phyloP scores from a whole-genome alignment of 495 filamentous ascomycete genomes.

The Aspergillus haitiensis region DNA sequence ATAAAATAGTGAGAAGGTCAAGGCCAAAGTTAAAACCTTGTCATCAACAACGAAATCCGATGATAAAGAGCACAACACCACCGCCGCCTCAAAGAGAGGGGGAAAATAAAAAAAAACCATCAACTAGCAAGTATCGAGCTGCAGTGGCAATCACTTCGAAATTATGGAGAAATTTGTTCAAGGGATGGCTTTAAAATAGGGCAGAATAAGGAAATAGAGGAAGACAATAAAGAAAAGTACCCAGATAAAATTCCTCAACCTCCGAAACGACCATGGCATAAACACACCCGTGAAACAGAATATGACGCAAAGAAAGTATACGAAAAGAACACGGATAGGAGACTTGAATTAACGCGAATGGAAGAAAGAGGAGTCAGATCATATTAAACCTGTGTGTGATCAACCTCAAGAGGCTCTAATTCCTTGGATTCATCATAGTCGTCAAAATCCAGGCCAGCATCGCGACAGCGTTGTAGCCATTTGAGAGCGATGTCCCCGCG shows the following conservation, averaged over 20 bases:
- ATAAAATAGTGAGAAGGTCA: slow-evolving; percentile 2
- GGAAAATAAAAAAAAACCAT: too few relatives aligned
- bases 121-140: too few relatives aligned
- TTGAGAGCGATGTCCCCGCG: slow-evolving; percentile 51
- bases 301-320: slow-evolving; percentile 6
- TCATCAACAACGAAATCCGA: neutral
- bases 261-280: slow-evolving; percentile 6
- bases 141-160: too few relatives aligned
- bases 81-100: neutral
- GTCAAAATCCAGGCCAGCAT: slow-evolving; percentile 64
- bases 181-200: neutral
- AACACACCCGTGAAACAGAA: neutral
- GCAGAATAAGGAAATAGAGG: neutral
- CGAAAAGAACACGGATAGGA: slow-evolving; percentile 9
- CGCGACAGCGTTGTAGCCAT: slow-evolving; percentile 81
- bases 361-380: neutral
- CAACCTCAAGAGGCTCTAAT: slow-evolving; percentile 41
- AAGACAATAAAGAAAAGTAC: slow-evolving; percentile 6
- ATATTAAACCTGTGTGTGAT: slow-evolving; percentile 33
- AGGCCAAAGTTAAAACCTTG: slow-evolving; percentile 15
- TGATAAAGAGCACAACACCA: neutral
- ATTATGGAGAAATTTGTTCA: too few relatives aligned
- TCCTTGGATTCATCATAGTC: slow-evolving; percentile 50
- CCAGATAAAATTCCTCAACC: slow-evolving; percentile 8
- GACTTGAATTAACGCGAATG: neutral